phyloP scores from a whole-genome alignment of 2,329 filamentous ascomycete genomes.

The Trichoderma brevicompactum region DNA sequence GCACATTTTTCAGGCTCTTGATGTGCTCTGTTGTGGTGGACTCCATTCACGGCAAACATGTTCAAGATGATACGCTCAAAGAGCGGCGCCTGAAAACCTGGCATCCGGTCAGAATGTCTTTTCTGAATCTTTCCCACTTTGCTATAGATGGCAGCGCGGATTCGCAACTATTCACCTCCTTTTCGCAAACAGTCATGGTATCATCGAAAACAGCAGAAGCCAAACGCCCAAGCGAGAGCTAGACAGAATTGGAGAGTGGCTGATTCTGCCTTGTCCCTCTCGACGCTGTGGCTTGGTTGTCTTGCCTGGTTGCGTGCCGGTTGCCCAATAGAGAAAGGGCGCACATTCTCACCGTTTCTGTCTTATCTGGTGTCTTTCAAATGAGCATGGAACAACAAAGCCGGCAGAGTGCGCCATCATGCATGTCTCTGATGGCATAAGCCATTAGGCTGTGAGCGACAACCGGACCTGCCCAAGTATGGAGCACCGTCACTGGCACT shows the following conservation, averaged over 20 bases:
- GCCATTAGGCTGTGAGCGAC: slow-evolving; percentile 8
- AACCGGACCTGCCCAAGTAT: slow-evolving; percentile 8
- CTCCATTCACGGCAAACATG: too few species aligned
- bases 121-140: too few species aligned
- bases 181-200: too few species aligned
- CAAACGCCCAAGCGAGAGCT: not conserved
- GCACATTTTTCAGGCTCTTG: too few species aligned
- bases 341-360: slow-evolving; percentile 18
- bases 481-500: not conserved
- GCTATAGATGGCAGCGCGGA: not conserved
- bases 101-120: too few species aligned
- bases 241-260: not conserved
- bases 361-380: not conserved
- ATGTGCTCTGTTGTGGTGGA: too few species aligned
- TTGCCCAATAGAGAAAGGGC: not conserved
- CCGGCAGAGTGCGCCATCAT: slow-evolving; percentile 17
- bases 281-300: too few species aligned
- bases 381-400: not conserved
- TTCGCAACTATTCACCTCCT: not conserved
- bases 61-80: too few species aligned
- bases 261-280: not conserved
- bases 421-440: slow-evolving; percentile 27
- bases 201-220: too few species aligned
- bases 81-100: too few species aligned
- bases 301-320: not conserved